Base-by-base conservation (phyloP, 768 basidiomycete genomes). In the Epithele typhae region DNA sequence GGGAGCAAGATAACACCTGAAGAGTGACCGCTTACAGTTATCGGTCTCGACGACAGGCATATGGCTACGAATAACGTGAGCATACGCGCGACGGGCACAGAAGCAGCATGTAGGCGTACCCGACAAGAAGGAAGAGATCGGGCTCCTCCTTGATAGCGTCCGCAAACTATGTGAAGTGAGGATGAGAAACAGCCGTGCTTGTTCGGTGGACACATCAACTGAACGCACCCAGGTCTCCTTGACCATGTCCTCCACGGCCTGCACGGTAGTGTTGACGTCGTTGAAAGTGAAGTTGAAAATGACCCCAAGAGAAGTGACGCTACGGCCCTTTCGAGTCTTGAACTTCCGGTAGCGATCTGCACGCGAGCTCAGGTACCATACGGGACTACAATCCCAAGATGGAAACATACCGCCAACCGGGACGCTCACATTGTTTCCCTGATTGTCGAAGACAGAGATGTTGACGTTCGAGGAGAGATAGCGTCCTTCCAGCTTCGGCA, bases 391-490 rank as follows among this genome's bases (percentile, higher is more conserved):
- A n/a, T n/a, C n/a, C n/a, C 30, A 32, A 32, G 30, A 32, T 18
- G 14, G n/a, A 17, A 21, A n/a, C n/a, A 48, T 49, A 71, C 72
- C 66, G 17, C 79, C 77, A 34, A 77, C 61, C 0, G 76, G 74
- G 1, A 74, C 65, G 38, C 64, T 73, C 48, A 64, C 60, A 1
- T 46, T 21, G 9, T 66, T 49, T 14, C 68, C 71, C 11, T 63
- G 46, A 32, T 67, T 56, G 55, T 77, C 73, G 15, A 72, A 52
- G 9, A 86, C 59, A 2, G 90, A 91, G 60, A 95, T 88, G 66
- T 94, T 88, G 45, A 80, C 87, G 57, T 94, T 95, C 2, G 84
- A 87, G 1, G 89, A 81, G 39, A 96, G 67, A 62, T 92, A 93
- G 37, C 82, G 74, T 5, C 86, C 89, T 6, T 77, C 70, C 64